Evolutionary conservation across 139 green algal species (phyloP).

Genomic region (Eudorina sp.): DNA sequence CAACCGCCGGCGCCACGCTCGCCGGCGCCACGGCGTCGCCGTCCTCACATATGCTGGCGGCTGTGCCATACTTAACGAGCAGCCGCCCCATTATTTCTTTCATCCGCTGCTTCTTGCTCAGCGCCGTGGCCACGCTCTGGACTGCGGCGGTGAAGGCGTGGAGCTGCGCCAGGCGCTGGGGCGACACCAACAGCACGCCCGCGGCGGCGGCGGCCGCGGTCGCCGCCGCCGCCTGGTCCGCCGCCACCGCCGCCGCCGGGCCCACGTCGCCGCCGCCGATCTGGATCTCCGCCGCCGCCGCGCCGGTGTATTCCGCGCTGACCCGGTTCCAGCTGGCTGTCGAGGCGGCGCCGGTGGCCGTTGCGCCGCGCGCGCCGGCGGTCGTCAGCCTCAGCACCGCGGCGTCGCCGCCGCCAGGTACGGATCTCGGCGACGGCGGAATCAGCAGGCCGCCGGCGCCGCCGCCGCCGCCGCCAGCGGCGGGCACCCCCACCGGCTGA

Average conservation of each 20-base stretch:
- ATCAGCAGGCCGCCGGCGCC: neutral
- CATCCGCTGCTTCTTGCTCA: conserved; percentile 35
- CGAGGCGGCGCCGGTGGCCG: no score
- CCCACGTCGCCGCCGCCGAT: neutral
- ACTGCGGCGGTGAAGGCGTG: conserved; percentile 30
- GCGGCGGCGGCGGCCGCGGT: neutral
- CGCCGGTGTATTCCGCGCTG: no score
- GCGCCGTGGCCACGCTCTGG: conserved; percentile 20
- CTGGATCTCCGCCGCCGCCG: no score
- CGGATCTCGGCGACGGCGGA: conserved; percentile 10
- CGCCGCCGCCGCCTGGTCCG: neutral
- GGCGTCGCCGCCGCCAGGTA: neutral
- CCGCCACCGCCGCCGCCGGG: neutral
- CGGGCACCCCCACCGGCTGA: neutral
- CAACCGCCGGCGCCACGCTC: neutral
- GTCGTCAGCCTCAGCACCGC: no score
- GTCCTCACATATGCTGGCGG: conserved; percentile 4
- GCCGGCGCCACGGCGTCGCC: neutral
- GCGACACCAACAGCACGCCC: conserved; percentile 8
- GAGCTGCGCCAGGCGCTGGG: conserved; percentile 27
- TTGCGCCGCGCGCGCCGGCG: no score
- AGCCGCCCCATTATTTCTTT: conserved; percentile 37
- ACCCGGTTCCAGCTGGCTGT: no score
- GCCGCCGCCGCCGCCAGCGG: neutral
- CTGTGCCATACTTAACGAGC: conserved; percentile 24